These are phyloP conservation scores for Omphalea diandra DNA, from an alignment of 441 rosid genomes.

Conservation along the genomic window DNA sequence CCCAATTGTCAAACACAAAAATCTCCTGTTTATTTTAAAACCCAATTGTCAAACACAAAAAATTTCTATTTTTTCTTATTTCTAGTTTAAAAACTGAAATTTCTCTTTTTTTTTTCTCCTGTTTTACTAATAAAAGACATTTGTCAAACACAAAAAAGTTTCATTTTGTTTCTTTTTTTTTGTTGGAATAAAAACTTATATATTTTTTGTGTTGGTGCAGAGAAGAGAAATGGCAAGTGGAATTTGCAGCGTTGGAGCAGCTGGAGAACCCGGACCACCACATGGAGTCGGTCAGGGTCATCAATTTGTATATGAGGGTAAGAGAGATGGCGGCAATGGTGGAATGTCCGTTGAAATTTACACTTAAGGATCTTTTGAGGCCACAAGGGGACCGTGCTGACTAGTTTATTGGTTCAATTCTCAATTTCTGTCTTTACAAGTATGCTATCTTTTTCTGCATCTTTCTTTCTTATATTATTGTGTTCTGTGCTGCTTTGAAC, in stretches of 20 bases:
- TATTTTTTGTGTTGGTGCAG: too few relatives aligned
- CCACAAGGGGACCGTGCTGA: slow-evolving; percentile 66
- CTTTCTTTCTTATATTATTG: too few relatives aligned
- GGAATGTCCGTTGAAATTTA: slow-evolving; percentile 53
- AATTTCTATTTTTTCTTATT: not conserved
- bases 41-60: not conserved
- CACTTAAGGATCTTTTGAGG: slow-evolving; percentile 57
- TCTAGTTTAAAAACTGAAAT: too few relatives aligned
- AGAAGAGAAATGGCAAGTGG: slow-evolving; percentile 70
- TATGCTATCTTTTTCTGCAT: slow-evolving; percentile 33
- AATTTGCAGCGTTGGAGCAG: slow-evolving; percentile 65
- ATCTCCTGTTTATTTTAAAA: not conserved
- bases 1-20: not conserved
- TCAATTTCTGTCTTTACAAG: slow-evolving; percentile 79
- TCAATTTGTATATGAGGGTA: slow-evolving; percentile 50
- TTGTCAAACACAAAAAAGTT: too few relatives aligned
- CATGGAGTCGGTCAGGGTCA: slow-evolving; percentile 41
- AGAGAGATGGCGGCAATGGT: slow-evolving; percentile 42
- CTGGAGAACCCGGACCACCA: slow-evolving; percentile 86
- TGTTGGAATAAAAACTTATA: too few relatives aligned
- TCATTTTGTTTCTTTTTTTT: too few relatives aligned
- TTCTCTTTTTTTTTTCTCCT: too few relatives aligned
- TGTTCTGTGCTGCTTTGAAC: not conserved
- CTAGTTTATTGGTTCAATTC: slow-evolving; percentile 61
- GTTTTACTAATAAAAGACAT: too few relatives aligned